Evolutionary conservation across 1,284 basidiomycete species (phyloP).

Genomic region (Irpex lacteus): DNA sequence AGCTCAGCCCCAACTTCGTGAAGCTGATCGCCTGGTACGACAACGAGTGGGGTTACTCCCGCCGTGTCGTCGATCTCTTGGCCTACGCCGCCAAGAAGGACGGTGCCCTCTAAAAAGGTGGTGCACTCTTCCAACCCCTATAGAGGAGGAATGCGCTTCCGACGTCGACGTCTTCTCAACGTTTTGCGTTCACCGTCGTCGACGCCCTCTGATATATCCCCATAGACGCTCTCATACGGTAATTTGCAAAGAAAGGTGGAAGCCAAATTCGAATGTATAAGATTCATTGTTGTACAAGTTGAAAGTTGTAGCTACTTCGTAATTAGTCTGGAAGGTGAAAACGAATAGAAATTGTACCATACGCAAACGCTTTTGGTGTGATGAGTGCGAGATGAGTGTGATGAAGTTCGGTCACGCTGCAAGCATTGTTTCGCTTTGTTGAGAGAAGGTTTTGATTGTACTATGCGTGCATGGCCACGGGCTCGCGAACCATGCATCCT

Average conservation of each 20-base stretch:
- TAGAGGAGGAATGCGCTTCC: background rate
- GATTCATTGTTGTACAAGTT: background rate
- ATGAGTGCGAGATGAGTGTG: background rate
- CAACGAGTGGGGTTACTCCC: conserved; percentile 97
- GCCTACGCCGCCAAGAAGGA: conserved; percentile 82
- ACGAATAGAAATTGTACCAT: background rate
- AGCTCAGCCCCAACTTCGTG: conserved; percentile 92
- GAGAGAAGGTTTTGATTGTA: too few species aligned
- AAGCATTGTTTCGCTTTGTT: too few species aligned
- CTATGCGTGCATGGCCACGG: too few species aligned
- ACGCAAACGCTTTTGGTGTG: background rate
- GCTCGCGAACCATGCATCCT: too few species aligned
- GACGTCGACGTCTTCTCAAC: background rate
- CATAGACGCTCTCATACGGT: background rate
- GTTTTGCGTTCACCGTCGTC: background rate
- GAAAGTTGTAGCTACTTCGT: background rate
- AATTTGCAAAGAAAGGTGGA: background rate
- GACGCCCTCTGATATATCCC: background rate
- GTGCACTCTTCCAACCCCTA: background rate
- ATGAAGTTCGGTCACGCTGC: too few species aligned
- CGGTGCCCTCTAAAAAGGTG: conserved; percentile 26
- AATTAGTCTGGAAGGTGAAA: background rate
- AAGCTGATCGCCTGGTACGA: conserved; percentile 97
- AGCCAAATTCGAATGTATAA: background rate
- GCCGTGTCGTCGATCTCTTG: conserved; percentile 90